Percentiles rank a stretch among this genome's conserved stretches.
Evolutionary conservation across 306 rosid genomes (phyloP).

Genomic region (Carpinus fangiana): DNA sequence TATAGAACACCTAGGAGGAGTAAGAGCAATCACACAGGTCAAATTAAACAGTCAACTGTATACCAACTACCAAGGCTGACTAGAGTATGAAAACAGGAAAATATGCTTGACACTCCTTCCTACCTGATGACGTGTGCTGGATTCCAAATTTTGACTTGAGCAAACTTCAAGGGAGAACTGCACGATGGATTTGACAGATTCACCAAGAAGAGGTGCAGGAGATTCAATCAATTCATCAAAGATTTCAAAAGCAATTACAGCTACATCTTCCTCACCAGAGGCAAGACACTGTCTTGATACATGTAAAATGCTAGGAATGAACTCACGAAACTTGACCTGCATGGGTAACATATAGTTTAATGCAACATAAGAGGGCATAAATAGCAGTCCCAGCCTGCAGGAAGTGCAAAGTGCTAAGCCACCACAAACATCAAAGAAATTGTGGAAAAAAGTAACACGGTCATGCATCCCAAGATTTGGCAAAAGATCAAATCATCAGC

Average conservation of each 20-base stretch:
- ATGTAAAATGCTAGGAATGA: constrained; percentile 95
- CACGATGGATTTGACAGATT: constrained; percentile 91
- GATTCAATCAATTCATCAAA: constrained; percentile 98
- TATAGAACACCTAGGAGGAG: constrained; percentile 3
- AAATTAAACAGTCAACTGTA: constrained; percentile 1
- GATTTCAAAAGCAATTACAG: constrained; percentile 92
- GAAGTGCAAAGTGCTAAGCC: background rate
- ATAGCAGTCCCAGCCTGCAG: constrained; percentile 2
- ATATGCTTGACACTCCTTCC: constrained; percentile 32
- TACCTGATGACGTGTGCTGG: constrained; percentile 98
- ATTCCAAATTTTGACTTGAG: constrained; percentile 86
- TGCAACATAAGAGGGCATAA: constrained; percentile 9
- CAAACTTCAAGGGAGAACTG: constrained; percentile 99
- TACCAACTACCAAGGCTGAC: background rate
- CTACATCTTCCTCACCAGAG: constrained; percentile 95
- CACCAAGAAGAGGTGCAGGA: constrained; percentile 99
- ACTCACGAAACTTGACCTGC: constrained; percentile 91
- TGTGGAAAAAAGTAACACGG: too few species aligned
- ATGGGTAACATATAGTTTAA: constrained; percentile 3
- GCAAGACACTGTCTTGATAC: constrained; percentile 96
- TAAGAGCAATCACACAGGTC: constrained; percentile 6
- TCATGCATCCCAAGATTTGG: too few species aligned
- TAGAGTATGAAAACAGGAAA: background rate
- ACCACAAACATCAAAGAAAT: background rate
- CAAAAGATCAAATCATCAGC: too few species aligned